phyloP scores from a whole-genome alignment of 1,284 basidiomycete genomes.

The Ganoderma lucidum region DNA sequence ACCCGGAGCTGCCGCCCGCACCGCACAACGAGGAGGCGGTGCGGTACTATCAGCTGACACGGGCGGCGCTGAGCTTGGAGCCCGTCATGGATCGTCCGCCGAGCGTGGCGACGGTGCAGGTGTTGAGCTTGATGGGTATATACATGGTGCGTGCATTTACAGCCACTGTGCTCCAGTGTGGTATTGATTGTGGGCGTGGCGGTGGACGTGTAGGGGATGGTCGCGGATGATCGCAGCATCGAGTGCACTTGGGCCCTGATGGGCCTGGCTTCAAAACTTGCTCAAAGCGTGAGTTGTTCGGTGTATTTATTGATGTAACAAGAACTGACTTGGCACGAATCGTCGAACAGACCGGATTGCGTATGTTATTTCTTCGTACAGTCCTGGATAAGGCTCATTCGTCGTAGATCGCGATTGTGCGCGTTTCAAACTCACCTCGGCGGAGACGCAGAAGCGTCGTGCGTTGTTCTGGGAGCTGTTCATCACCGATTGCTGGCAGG shows the following conservation, averaged over 20 bases:
- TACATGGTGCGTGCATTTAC: conserved; percentile 54
- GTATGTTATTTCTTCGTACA: conserved; percentile 31
- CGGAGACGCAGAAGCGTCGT: conserved; percentile 52
- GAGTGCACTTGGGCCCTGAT: conserved; percentile 47
- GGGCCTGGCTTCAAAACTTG: conserved; percentile 44
- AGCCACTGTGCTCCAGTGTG: conserved; percentile 24
- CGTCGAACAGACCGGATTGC: conserved; percentile 39
- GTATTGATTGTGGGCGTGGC: conserved; percentile 34
- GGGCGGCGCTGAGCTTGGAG: conserved; percentile 68
- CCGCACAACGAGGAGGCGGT: conserved; percentile 67
- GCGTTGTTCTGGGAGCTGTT: conserved; percentile 58
- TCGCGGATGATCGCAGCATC: conserved; percentile 47
- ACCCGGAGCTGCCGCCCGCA: conserved; percentile 62
- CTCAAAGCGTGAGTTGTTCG: conserved; percentile 44
- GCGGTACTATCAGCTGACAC: conserved; percentile 63
- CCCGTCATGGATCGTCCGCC: conserved; percentile 73
- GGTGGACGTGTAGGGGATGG: conserved; percentile 34
- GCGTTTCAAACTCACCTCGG: conserved; percentile 47
- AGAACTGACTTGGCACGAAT: not conserved
- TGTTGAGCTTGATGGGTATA: conserved; percentile 70
- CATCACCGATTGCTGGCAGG: conserved; percentile 46
- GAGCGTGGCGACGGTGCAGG: conserved; percentile 72
- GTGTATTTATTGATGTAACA: no score
- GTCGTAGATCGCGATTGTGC: conserved; percentile 51
- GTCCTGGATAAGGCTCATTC: not conserved